Base-by-base conservation (phyloP, 768 basidiomycete species). In the Gymnopilus junonius region DNA sequence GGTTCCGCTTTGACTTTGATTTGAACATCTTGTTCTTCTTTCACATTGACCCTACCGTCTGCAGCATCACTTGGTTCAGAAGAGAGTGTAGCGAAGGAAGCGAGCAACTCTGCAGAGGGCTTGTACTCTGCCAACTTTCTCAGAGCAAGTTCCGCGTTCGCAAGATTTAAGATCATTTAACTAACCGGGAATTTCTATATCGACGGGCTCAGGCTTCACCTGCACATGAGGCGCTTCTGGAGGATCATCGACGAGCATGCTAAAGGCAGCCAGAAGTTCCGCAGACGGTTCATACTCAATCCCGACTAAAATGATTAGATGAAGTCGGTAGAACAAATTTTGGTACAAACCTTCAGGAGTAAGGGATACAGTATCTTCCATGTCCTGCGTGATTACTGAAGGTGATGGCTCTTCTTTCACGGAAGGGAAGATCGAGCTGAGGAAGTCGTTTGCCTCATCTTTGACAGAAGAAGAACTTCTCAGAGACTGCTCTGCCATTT, bases 121-220 rank as follows among this genome's bases (percentile, higher is more conserved):
- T 61, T 12, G 31, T 61, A 50, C 15, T 54, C 60, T 61, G 6
- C 3, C 2, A 54, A 31, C 48, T 7, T 10, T 15, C 27, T 32
- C n/a, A 39, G 14, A 21, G 31, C 5, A 10, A n/a, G 4, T 37
- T 53, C n/a, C n/a, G n/a, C n/a, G n/a, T n/a, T n/a, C n/a, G n/a
- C n/a, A n/a, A n/a, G n/a, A n/a, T n/a, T n/a, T n/a, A n/a, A n/a
- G 12, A 31, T 17, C 3, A 23, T 35, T 1, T 21, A 6, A 55
- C 61, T 32, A 5, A 51, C 29, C 35, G 14, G 61, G 31, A 23
- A 65, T 50, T 7, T 55, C 53, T 2, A 29, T 23, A 1, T 63
- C 59, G 12, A 58, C 55, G 7, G 61, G 68, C 56, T 66, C 62
- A 5, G 62, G 55, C 63, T 71, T 67, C 55, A 66, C 51, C 4